phyloP scores from a whole-genome alignment of 2,329 filamentous ascomycete genomes.

The Botrytis sinoallii region DNA sequence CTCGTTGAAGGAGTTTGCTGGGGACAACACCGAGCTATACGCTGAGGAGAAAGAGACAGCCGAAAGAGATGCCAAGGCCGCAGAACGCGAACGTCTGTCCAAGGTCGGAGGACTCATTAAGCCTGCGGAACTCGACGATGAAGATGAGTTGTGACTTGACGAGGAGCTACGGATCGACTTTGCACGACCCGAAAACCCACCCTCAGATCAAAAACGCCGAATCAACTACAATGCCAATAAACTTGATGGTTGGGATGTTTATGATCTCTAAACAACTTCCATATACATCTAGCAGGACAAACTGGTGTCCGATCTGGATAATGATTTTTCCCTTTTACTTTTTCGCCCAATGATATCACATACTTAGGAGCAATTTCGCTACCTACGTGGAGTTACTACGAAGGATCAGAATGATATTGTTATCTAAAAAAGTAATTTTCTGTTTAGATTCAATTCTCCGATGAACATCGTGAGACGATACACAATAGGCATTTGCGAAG shows the following conservation, averaged over 20 bases:
- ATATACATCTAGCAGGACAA: slow-evolving; percentile 2
- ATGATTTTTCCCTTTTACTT: slow-evolving; percentile 24
- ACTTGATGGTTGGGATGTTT: slow-evolving; percentile 64
- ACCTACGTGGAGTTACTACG: slow-evolving; percentile 31
- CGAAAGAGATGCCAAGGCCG: slow-evolving; percentile 77
- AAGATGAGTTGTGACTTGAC: slow-evolving; percentile 83
- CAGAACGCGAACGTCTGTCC: slow-evolving; percentile 86
- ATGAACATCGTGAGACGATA: slow-evolving; percentile 30
- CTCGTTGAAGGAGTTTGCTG: slow-evolving; percentile 92
- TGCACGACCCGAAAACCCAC: slow-evolving; percentile 24
- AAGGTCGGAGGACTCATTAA: slow-evolving; percentile 96
- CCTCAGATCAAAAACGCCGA: slow-evolving; percentile 3
- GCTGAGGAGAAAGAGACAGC: slow-evolving; percentile 93
- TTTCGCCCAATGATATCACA: slow-evolving; percentile 22
- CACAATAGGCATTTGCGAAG: slow-evolving; percentile 31
- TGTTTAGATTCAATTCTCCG: slow-evolving; percentile 34
- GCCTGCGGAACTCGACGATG: slow-evolving; percentile 88
- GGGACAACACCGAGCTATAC: slow-evolving; percentile 91
- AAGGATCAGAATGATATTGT: slow-evolving; percentile 31
- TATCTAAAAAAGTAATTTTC: slow-evolving; percentile 34
- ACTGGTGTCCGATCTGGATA: slow-evolving; percentile 30
- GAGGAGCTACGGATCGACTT: slow-evolving; percentile 63
- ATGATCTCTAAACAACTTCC: slow-evolving; percentile 49
- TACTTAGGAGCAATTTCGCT: slow-evolving; percentile 27
- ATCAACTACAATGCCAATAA: slow-evolving; percentile 33